Percentiles rank a stretch among this genome's conserved stretches.
phyloP scores from a whole-genome alignment of 1,284 basidiomycete genomes.

The Quambalaria eucalypti region DNA sequence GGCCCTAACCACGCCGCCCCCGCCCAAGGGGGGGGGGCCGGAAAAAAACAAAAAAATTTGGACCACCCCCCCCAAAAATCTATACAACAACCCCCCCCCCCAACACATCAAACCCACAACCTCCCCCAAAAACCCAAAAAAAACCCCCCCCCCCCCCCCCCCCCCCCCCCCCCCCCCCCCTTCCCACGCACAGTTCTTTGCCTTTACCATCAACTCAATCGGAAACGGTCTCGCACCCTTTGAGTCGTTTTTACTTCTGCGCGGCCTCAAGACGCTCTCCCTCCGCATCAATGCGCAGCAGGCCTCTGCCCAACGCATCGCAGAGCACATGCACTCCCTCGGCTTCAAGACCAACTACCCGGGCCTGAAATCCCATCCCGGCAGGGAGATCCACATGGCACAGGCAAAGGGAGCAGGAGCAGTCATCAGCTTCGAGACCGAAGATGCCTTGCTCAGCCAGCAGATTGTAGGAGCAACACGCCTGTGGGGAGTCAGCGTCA shows the following conservation, averaged over 20 bases:
- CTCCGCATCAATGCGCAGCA: slow-evolving; percentile 95
- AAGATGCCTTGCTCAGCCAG: slow-evolving; percentile 80
- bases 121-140: no score
- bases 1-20: no score
- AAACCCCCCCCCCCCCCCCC: no score
- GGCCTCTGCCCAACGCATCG: slow-evolving; percentile 70
- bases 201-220: slow-evolving; percentile 87
- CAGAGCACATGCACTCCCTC: slow-evolving; percentile 72
- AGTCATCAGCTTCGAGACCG: slow-evolving; percentile 89
- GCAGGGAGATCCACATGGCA: slow-evolving; percentile 69
- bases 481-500: slow-evolving; percentile 94
- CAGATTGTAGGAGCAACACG: slow-evolving; percentile 83
- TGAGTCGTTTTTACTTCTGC: slow-evolving; percentile 77
- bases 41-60: no score
- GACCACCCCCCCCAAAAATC: no score
- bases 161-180: no score
- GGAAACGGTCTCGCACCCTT: slow-evolving; percentile 86
- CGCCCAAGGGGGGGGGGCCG: no score
- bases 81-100: no score
- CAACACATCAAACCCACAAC: no score
- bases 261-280: slow-evolving; percentile 93
- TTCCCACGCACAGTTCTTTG: slow-evolving; percentile 49
- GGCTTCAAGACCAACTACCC: slow-evolving; percentile 94
- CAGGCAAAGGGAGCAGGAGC: slow-evolving; percentile 78
- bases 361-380: slow-evolving; percentile 73